Conservation (phyloP, 1,284 basidiomycete species). For the Ganoderma lucidum region DNA sequence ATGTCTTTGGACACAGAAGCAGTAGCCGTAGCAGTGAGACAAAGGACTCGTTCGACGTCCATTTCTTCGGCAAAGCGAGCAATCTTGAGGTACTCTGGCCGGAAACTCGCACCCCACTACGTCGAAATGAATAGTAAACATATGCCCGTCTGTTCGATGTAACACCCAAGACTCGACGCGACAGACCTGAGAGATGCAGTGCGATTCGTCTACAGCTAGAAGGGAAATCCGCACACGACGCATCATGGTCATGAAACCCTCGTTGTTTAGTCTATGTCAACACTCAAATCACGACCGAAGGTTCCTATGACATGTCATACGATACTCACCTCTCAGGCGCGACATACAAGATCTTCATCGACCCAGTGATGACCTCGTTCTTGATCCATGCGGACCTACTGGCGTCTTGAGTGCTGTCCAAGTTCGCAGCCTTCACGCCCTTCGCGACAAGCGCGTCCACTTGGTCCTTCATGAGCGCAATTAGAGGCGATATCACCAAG, state of each 20-base stretch:
- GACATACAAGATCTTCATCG: slow-evolving; percentile 81
- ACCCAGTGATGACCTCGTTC: slow-evolving; percentile 51
- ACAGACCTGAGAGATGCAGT: slow-evolving; percentile 77
- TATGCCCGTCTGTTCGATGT: neutral
- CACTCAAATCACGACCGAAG: slow-evolving; percentile 38
- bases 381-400: slow-evolving; percentile 62
- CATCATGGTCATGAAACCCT: slow-evolving; percentile 76
- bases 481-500: slow-evolving; percentile 77
- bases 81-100: slow-evolving; percentile 62
- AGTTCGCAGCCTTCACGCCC: slow-evolving; percentile 69
- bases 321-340: slow-evolving; percentile 82
- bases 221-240: slow-evolving; percentile 62
- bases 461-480: slow-evolving; percentile 95
- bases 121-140: neutral
- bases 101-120: slow-evolving; percentile 67
- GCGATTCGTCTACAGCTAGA: slow-evolving; percentile 96
- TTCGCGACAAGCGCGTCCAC: slow-evolving; percentile 78
- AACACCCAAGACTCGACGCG: neutral
- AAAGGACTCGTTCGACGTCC: slow-evolving; percentile 73
- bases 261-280: slow-evolving; percentile 68
- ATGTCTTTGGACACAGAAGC: slow-evolving; percentile 71
- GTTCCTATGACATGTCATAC: neutral
- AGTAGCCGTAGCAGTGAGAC: slow-evolving; percentile 80
- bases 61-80: slow-evolving; percentile 66
- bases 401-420: slow-evolving; percentile 73